Conservation (phyloP, 176 grass and related monocot genomes). For the Puya raimondii region DNA sequence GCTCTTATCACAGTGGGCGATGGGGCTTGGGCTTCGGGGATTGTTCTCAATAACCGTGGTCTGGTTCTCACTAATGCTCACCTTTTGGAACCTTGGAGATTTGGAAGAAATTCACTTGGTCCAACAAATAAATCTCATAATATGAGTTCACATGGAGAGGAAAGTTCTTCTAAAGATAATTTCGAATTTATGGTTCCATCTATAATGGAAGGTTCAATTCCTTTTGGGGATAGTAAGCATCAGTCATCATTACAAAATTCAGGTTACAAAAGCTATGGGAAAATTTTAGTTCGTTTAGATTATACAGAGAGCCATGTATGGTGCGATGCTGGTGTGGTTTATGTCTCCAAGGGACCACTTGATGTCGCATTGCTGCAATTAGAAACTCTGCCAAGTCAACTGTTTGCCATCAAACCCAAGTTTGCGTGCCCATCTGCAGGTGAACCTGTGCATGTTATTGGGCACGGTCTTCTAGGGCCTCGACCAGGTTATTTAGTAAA, state of each 20-base stretch:
- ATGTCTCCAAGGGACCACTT: constrained; percentile 71
- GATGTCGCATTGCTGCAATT: constrained; percentile 86
- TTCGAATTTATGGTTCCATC: constrained; percentile 17
- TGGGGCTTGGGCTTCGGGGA: constrained; percentile 88
- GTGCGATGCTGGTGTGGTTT: constrained; percentile 68
- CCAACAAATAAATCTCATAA: constrained; percentile 33
- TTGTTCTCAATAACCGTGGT: constrained; percentile 66
- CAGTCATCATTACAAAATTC: constrained; percentile 33
- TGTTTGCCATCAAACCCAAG: constrained; percentile 55
- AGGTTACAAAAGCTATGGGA: constrained; percentile 46
- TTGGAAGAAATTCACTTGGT: constrained; percentile 61
- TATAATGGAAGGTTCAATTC: constrained; percentile 20
- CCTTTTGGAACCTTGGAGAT: constrained; percentile 95
- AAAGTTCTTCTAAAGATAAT: constrained; percentile 1
- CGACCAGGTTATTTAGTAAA: constrained; percentile 48
- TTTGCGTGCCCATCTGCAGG: constrained; percentile 62
- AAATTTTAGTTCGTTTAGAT: constrained; percentile 70
- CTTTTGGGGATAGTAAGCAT: constrained; percentile 32
- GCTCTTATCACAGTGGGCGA: constrained; percentile 75
- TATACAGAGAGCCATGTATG: constrained; percentile 40
- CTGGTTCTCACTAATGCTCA: constrained; percentile 95
- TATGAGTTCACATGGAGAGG: neutral
- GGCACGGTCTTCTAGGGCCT: constrained; percentile 88
- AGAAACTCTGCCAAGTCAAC: constrained; percentile 39
- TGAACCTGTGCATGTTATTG: constrained; percentile 54